Conservation (phyloP, 371 early-diverging fungal genomes). For the Haplosporangium sp. region DNA sequence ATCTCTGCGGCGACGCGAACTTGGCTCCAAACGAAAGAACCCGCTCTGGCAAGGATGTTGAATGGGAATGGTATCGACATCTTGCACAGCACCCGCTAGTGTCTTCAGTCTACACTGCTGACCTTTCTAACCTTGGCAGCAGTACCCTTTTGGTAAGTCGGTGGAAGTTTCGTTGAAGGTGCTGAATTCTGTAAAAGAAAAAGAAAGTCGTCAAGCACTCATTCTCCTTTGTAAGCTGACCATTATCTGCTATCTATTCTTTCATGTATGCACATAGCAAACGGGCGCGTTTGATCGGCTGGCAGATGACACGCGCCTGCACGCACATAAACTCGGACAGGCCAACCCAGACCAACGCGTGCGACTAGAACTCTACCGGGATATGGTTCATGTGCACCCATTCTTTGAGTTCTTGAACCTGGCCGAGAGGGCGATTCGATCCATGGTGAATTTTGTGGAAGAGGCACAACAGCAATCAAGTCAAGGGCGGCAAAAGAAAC, state of each 20-base stretch:
- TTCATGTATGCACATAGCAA: too few species aligned
- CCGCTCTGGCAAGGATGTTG: slow-evolving; percentile 18
- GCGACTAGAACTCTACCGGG: slow-evolving; percentile 38
- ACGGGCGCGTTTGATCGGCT: slow-evolving; percentile 47
- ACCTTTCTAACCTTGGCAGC: slow-evolving; percentile 23
- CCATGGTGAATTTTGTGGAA: slow-evolving; percentile 27
- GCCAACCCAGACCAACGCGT: slow-evolving; percentile 24
- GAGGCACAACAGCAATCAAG: slow-evolving; percentile 8
- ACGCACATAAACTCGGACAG: slow-evolving; percentile 39
- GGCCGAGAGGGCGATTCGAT: slow-evolving; percentile 23
- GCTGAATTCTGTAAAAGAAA: background rate
- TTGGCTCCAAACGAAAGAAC: slow-evolving; percentile 40
- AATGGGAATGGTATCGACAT: slow-evolving; percentile 54
- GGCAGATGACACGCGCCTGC: slow-evolving; percentile 40
- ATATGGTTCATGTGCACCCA: slow-evolving; percentile 51
- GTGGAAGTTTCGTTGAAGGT: background rate
- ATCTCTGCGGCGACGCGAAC: slow-evolving; percentile 41
- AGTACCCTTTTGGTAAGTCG: slow-evolving; percentile 34
- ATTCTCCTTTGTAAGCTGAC: too few species aligned
- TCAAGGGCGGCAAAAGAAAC: background rate
- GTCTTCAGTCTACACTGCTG: slow-evolving; percentile 34
- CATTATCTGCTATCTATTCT: too few species aligned
- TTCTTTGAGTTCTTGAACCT: slow-evolving; percentile 48
- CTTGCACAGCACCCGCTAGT: slow-evolving; percentile 50
- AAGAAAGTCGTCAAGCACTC: background rate